Base-by-base conservation (phyloP, 257 asterid genomes). In the Solanum sparsipilum region DNA sequence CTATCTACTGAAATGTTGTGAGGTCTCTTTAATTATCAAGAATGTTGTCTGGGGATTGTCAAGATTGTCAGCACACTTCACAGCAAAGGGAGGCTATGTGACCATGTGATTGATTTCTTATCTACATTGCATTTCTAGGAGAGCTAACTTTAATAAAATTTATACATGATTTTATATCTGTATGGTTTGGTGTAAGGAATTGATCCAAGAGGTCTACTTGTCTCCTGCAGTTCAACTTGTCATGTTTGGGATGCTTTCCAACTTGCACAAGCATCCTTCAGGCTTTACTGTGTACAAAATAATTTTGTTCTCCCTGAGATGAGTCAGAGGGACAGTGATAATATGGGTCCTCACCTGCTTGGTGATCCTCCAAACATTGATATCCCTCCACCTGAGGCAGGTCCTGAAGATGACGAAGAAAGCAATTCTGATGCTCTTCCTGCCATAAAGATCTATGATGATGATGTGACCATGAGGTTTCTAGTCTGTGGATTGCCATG, bases 191-290 rank as follows among this genome's bases (percentile, higher is more conserved):
- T 11, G 41, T 82, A 82, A 82, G 31, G 85, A 48, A 31, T 82
- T 82, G 86, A 82, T 82, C 20, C 41, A 82, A 29, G 44, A 31
- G 86, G 71, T 79, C 87, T 83, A 46, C 60, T 87, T 36, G 32
- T 89, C 20, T 60, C 31, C 58, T 92, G 89, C 93, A 97, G 99
- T 92, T 97, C 99, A 46, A 90, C 95, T 52, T 94, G 98, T 92
- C 99, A 97, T 90, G 89, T 95, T 15, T 97, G 98, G 98, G 98
- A 97, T 90, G 98, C 99, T 73, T 97, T 97, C 89, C 97, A 94
- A 90, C 96, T 97, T 87, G 99, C 99, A 34, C 91, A 93, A 72
- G 99, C 99, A 79, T 96, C 99, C 78, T 96, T 92, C 88, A 93
- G 94, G 92, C 98, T 97, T 90, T 96, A 96, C 87, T 94, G 98